A percentile compares a stretch with the other conserved stretches of the same genome.
Evolutionary conservation across 2,329 filamentous ascomycete species (phyloP).

Genomic region (Acephala macrosclerotiorum): DNA sequence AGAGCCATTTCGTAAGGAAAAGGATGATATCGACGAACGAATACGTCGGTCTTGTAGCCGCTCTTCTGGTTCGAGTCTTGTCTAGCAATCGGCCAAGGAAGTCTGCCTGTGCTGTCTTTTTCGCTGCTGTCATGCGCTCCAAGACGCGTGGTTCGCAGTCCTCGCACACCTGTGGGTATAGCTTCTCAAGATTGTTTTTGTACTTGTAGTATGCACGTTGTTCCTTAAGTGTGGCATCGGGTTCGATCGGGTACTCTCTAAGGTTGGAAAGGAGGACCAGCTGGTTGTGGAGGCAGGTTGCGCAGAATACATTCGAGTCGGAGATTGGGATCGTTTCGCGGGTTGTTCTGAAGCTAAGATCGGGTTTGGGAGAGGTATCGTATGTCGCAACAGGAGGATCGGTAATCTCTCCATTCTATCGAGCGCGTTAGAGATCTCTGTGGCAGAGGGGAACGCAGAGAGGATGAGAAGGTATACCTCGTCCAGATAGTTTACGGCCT

Average conservation of each 20-base stretch:
- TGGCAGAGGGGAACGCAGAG: background rate
- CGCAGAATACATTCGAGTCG: slow-evolving; percentile 65
- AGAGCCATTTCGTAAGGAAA: slow-evolving; percentile 32
- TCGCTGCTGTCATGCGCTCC: slow-evolving; percentile 71
- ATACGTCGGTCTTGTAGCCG: slow-evolving; percentile 31
- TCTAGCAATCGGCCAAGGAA: slow-evolving; percentile 63
- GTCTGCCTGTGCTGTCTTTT: slow-evolving; percentile 69
- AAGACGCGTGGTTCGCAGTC: slow-evolving; percentile 80
- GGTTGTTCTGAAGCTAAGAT: slow-evolving; percentile 55
- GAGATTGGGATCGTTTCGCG: slow-evolving; percentile 47
- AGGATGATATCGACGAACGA: slow-evolving; percentile 26
- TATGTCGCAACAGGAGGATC: slow-evolving; percentile 75
- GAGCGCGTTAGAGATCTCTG: slow-evolving; percentile 20
- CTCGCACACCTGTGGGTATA: slow-evolving; percentile 89
- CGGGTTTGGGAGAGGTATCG: slow-evolving; percentile 53
- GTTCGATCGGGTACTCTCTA: slow-evolving; percentile 79
- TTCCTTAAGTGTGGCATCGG: slow-evolving; percentile 69
- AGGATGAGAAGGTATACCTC: slow-evolving; percentile 61
- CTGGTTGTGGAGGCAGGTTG: slow-evolving; percentile 87
- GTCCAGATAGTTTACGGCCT: slow-evolving; percentile 89
- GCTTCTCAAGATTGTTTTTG: slow-evolving; percentile 75
- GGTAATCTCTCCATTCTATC: slow-evolving; percentile 83
- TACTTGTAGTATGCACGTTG: slow-evolving; percentile 76
- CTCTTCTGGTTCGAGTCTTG: slow-evolving; percentile 58
- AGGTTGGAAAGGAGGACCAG: slow-evolving; percentile 78